These are phyloP conservation scores for Arctium minus DNA, from an alignment of 129 eudicot species.

Conservation along the genomic window DNA sequence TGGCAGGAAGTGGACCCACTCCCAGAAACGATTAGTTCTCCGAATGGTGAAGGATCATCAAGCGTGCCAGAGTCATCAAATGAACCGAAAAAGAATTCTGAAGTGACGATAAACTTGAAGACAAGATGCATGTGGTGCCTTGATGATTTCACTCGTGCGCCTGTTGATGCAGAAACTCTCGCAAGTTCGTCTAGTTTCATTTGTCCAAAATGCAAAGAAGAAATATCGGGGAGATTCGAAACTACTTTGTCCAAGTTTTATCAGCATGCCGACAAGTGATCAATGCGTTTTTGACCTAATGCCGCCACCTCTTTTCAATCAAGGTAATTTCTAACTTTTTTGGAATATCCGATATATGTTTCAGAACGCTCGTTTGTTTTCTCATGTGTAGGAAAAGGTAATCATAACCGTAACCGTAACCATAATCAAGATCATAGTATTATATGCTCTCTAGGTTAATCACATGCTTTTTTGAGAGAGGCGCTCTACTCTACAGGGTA, in stretches of 20 bases:
- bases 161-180: slow-evolving; percentile 15
- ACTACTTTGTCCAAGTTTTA: not conserved
- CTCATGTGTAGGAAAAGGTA: not conserved
- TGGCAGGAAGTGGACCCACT: not conserved
- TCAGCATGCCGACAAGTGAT: slow-evolving; percentile 4
- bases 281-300: not conserved
- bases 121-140: slow-evolving; percentile 26
- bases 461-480: not conserved
- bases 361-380: not conserved
- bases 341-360: not conserved
- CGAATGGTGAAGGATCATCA: slow-evolving; percentile 8
- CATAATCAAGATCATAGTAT: too few relatives aligned
- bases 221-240: not conserved
- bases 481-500: not conserved
- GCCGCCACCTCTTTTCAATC: slow-evolving; percentile 8
- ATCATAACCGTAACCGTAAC: not conserved
- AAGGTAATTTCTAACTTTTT: slow-evolving; percentile 3
- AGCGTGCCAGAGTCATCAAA: not conserved
- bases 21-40: not conserved
- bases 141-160: slow-evolving; percentile 11
- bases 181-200: slow-evolving; percentile 8
- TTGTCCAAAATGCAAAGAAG: slow-evolving; percentile 23
- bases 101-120: slow-evolving; percentile 8
- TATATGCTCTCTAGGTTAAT: not conserved
- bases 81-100: not conserved